Conservation (phyloP, 2,329 filamentous ascomycete species). For the Apiospora arundinis region DNA sequence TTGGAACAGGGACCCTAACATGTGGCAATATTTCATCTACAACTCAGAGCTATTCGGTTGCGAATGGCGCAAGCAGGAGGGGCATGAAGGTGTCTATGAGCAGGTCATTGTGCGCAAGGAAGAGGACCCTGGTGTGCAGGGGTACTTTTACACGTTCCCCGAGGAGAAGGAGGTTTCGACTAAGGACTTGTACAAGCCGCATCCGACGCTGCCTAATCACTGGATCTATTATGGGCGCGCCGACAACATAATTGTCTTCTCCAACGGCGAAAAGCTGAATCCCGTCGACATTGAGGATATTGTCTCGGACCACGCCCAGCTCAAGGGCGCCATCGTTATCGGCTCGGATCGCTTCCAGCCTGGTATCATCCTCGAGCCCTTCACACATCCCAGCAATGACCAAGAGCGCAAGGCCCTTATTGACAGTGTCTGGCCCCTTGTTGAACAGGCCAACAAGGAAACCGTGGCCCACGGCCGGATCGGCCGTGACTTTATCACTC, state of each 20-base stretch:
- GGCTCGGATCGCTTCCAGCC: slow-evolving; percentile 54
- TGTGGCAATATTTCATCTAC: slow-evolving; percentile 53
- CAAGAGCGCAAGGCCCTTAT: slow-evolving; percentile 42
- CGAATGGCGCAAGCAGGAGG: slow-evolving; percentile 46
- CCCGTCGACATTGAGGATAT: slow-evolving; percentile 51
- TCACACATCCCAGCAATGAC: slow-evolving; percentile 35
- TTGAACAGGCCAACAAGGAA: slow-evolving; percentile 50
- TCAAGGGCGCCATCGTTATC: slow-evolving; percentile 52
- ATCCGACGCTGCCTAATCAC: slow-evolving; percentile 45
- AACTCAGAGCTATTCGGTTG: slow-evolving; percentile 48
- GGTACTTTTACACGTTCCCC: slow-evolving; percentile 49
- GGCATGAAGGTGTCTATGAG: slow-evolving; percentile 37
- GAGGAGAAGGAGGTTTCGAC: slow-evolving; percentile 48
- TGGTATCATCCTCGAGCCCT: slow-evolving; percentile 54
- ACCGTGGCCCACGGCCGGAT: slow-evolving; percentile 52
- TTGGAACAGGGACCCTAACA: slow-evolving; percentile 39
- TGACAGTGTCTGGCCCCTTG: slow-evolving; percentile 50
- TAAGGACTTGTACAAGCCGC: slow-evolving; percentile 50
- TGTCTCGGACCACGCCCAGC: slow-evolving; percentile 44
- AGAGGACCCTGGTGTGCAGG: slow-evolving; percentile 33
- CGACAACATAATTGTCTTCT: slow-evolving; percentile 57
- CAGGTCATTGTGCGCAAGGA: slow-evolving; percentile 37
- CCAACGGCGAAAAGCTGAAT: slow-evolving; percentile 59
- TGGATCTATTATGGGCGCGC: slow-evolving; percentile 47
- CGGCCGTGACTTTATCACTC: slow-evolving; percentile 11